Conservation (phyloP, 2,329 filamentous ascomycete species). For the Diplodia intermedia region DNA sequence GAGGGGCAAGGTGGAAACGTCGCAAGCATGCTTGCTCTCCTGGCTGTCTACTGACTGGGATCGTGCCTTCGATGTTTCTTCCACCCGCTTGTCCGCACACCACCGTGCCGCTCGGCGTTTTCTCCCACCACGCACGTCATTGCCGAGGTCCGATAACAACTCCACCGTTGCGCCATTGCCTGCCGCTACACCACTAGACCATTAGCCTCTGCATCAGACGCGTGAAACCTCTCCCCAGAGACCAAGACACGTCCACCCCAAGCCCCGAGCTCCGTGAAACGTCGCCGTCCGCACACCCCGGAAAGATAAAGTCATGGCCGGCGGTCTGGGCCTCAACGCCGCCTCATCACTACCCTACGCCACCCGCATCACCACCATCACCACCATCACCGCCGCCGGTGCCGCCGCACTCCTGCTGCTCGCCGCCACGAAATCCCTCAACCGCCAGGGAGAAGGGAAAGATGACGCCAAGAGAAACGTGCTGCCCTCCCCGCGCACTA, state of each 20-base stretch:
- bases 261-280: neutral
- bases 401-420: neutral
- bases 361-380: neutral
- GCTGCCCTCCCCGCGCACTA: slow-evolving; percentile 41
- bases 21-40: too few species aligned
- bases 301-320: neutral
- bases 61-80: neutral
- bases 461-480: slow-evolving; percentile 9
- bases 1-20: neutral
- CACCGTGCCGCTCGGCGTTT: neutral
- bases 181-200: neutral
- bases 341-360: slow-evolving; percentile 1
- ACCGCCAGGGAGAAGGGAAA: neutral
- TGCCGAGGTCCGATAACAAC: slow-evolving; percentile 4
- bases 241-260: neutral
- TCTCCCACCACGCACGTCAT: neutral
- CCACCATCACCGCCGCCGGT: neutral
- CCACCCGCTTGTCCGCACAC: neutral
- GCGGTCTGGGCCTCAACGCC: neutral
- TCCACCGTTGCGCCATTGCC: neutral
- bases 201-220: neutral
- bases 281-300: neutral
- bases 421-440: slow-evolving; percentile 37
- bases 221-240: too few species aligned
- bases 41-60: too few species aligned